Conservation (phyloP, 23 red algal genomes). For the Gracilaria vermiculophylla region DNA sequence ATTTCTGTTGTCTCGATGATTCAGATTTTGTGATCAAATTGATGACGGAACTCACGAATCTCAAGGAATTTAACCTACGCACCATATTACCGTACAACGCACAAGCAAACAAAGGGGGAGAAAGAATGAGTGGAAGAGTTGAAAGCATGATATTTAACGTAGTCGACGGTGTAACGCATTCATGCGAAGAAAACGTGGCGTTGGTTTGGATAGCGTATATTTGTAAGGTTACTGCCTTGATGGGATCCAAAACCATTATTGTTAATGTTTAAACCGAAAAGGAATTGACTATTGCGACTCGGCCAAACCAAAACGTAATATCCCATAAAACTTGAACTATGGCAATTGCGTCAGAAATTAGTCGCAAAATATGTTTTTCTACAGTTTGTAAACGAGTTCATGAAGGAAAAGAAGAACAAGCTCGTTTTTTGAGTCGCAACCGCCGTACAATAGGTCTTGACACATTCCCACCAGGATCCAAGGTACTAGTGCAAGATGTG, state of each 20-base stretch:
- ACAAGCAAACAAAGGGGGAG: background rate
- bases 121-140: background rate
- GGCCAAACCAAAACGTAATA: background rate
- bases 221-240: background rate
- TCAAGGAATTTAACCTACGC: background rate
- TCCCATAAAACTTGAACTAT: background rate
- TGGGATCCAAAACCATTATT: background rate
- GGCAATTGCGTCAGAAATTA: background rate
- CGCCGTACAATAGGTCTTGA: background rate
- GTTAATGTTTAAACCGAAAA: background rate
- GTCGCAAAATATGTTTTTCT: background rate
- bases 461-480: background rate
- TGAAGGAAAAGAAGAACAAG: background rate
- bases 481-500: background rate
- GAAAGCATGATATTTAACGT: background rate
- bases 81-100: conserved; percentile 11
- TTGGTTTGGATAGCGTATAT: background rate
- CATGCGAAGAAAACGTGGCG: conserved; percentile 6
- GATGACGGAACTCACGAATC: background rate
- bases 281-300: background rate
- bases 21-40: conserved; percentile 11
- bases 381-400: background rate
- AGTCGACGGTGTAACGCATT: conserved; percentile 6
- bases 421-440: background rate
- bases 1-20: background rate